A percentile compares a stretch with the other conserved stretches of the same genome.
Conservation (phyloP, 2,329 filamentous ascomycete genomes). For the Epichloe brachyelytri region DNA sequence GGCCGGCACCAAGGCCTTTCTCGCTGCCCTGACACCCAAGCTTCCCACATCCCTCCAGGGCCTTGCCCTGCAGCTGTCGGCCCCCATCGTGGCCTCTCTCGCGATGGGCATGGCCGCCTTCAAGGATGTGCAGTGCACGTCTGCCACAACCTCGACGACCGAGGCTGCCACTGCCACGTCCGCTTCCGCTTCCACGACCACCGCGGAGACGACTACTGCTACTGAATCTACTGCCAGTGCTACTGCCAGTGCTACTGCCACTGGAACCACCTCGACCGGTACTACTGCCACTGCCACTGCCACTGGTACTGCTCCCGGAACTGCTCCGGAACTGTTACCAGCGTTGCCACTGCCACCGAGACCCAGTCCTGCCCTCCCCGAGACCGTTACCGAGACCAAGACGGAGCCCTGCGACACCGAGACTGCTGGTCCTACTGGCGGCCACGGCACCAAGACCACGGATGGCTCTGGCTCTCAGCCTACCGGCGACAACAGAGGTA, state of each 20-base stretch:
- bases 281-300: not conserved
- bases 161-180: not conserved
- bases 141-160: not conserved
- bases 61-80: not conserved
- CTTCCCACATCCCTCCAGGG: not conserved
- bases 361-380: not conserved
- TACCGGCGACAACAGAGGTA: not conserved
- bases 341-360: not conserved
- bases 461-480: not conserved
- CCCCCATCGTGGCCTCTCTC: not conserved
- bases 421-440: not conserved
- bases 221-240: not conserved
- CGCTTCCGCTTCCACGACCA: not conserved
- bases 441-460: not conserved
- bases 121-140: conserved; percentile 1
- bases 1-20: not conserved
- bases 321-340: not conserved
- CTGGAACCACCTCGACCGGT: not conserved
- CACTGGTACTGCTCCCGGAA: not conserved
- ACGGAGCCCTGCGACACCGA: not conserved
- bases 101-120: not conserved
- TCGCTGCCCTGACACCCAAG: not conserved
- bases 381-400: not conserved
- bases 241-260: not conserved
- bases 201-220: not conserved